Conservation (phyloP, 2,329 filamentous ascomycete genomes). For the Botrytis elliptica region DNA sequence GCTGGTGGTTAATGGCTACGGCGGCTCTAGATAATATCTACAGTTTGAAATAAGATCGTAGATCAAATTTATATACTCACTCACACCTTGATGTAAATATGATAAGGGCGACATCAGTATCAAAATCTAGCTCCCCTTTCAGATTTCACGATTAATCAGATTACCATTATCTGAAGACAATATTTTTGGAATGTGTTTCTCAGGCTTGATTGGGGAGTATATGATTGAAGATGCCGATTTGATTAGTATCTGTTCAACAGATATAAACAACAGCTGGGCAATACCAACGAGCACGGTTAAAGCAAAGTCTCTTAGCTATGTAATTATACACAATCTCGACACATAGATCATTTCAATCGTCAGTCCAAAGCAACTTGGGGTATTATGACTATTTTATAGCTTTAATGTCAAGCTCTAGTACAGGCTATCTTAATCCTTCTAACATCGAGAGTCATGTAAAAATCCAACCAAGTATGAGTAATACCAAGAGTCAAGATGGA, state of each 20-base stretch:
- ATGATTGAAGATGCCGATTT: background rate
- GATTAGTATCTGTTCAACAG: background rate
- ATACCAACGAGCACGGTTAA: background rate
- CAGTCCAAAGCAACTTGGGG: background rate
- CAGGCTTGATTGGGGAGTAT: background rate
- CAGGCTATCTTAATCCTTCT: background rate
- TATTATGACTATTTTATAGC: background rate
- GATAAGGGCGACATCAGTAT: background rate
- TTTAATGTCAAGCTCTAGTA: background rate
- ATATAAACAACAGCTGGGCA: background rate
- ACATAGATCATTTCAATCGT: background rate
- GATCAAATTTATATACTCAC: background rate
- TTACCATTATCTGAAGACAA: background rate
- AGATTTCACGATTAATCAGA: background rate
- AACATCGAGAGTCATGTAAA: background rate
- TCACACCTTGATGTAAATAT: background rate
- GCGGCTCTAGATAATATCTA: background rate
- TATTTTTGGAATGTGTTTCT: fast-evolving
- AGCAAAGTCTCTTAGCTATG: background rate
- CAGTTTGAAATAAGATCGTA: background rate
- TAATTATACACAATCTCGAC: background rate
- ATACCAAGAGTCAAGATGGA: background rate
- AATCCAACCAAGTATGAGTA: background rate
- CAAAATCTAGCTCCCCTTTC: background rate
- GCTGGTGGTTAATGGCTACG: background rate